These are phyloP conservation scores for Medicago arabica DNA, from an alignment of 306 rosid genomes.

Conservation along the genomic window DNA sequence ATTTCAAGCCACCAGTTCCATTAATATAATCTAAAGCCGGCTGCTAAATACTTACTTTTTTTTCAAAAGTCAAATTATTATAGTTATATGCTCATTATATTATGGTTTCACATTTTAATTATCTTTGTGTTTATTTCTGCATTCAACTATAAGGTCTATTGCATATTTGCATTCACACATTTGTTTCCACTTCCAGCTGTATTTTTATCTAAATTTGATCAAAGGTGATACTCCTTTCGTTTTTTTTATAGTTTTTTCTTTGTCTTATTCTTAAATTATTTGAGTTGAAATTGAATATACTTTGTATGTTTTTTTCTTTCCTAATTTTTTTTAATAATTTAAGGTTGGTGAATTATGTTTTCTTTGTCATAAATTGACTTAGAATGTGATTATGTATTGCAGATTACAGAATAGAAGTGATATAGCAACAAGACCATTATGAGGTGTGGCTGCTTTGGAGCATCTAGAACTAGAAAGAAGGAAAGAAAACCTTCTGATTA, in stretches of 20 bases:
- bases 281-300: neutral
- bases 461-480: neutral
- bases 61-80: constrained; percentile 3
- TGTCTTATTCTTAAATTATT: neutral
- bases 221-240: neutral
- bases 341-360: neutral
- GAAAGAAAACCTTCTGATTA: constrained; percentile 18
- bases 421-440: neutral
- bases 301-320: neutral
- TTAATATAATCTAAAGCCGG: constrained; percentile 8
- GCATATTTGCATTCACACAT: neutral
- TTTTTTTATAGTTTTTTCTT: neutral
- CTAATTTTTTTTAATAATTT: neutral
- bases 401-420: neutral
- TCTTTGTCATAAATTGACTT: neutral
- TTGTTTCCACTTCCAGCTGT: neutral
- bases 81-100: neutral
- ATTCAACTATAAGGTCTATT: neutral
- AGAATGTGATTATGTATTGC: constrained; percentile 1
- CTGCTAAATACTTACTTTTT: too few relatives aligned
- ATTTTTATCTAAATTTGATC: neutral
- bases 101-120: neutral
- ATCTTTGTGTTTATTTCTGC: neutral
- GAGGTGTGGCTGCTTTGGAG: constrained; percentile 19
- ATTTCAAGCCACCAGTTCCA: neutral